Evolutionary conservation across 2,329 filamentous ascomycete species (phyloP).

Genomic region (Hymenoscyphus scutula): DNA sequence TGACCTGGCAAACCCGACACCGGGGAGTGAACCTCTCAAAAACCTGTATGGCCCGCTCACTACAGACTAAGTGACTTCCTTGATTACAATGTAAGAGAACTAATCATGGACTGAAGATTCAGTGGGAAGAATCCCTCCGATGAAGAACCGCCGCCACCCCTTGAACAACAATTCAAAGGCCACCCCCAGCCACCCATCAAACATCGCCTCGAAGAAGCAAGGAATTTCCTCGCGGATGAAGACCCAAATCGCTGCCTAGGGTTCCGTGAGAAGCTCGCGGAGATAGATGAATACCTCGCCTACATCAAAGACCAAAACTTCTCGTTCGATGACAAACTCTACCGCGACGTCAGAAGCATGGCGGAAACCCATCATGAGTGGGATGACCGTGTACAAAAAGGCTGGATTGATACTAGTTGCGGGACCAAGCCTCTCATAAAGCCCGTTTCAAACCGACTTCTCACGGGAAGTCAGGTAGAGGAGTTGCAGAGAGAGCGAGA

Average conservation of each 20-base stretch:
- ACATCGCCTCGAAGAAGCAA: slow-evolving; percentile 35
- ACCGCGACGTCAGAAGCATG: slow-evolving; percentile 28
- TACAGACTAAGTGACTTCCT: neutral
- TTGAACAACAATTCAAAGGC: slow-evolving; percentile 20
- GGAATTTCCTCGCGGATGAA: slow-evolving; percentile 49
- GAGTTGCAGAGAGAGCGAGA: slow-evolving; percentile 16
- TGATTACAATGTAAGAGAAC: neutral
- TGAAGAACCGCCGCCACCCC: neutral
- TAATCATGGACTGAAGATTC: neutral
- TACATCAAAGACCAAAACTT: slow-evolving; percentile 21
- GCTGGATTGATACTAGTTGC: slow-evolving; percentile 9
- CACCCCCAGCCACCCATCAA: slow-evolving; percentile 37
- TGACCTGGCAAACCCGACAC: no score
- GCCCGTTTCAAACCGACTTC: slow-evolving; percentile 25
- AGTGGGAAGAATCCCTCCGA: neutral
- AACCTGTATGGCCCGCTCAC: no score
- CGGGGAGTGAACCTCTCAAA: no score
- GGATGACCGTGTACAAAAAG: slow-evolving; percentile 14
- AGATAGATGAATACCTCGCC: slow-evolving; percentile 31
- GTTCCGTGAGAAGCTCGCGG: slow-evolving; percentile 40
- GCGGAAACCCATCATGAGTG: slow-evolving; percentile 27
- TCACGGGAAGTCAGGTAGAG: slow-evolving; percentile 14
- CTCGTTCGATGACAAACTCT: slow-evolving; percentile 10
- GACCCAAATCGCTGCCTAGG: slow-evolving; percentile 43
- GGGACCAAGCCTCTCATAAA: slow-evolving; percentile 10